Evolutionary conservation across 73 alveolate genomes (phyloP).

Genomic region (Urostyla sp.): DNA sequence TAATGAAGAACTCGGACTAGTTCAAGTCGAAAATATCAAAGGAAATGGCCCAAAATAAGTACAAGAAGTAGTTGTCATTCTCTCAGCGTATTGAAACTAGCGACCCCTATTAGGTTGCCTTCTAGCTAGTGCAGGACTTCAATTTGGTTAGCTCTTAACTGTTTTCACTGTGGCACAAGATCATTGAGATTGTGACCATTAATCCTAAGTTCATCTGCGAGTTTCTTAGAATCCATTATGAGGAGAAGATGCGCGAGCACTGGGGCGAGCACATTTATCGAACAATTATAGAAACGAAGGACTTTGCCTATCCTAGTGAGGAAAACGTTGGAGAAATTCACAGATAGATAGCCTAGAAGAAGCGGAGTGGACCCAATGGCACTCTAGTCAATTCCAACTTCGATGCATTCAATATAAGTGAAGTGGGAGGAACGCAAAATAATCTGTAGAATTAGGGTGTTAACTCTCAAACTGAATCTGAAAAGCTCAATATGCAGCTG

Average conservation of each 20-base stretch:
- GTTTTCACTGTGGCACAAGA: conserved; percentile 70
- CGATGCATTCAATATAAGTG: conserved; percentile 3
- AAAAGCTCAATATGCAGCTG: not conserved
- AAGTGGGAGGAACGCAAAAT: not conserved
- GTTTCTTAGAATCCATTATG: conserved; percentile 45
- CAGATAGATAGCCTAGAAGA: conserved; percentile 67
- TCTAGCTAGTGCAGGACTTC: conserved; percentile 52
- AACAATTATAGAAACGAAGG: conserved; percentile 73
- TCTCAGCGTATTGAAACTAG: conserved; percentile 42
- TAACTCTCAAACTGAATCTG: not conserved
- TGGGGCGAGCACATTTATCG: conserved; percentile 64
- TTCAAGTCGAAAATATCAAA: conserved; percentile 9
- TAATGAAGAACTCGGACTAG: conserved; percentile 32
- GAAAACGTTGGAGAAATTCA: conserved; percentile 82
- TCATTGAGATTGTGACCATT: conserved; percentile 45
- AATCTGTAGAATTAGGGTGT: not conserved
- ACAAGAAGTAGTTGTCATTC: conserved; percentile 1
- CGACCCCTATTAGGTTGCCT: conserved; percentile 58
- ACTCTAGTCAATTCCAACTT: conserved; percentile 51
- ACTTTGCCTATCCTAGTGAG: conserved; percentile 78
- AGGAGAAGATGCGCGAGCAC: conserved; percentile 65
- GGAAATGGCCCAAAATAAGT: conserved; percentile 28
- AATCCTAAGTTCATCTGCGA: conserved; percentile 66
- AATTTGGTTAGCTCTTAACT: conserved; percentile 53
- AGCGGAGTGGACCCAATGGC: conserved; percentile 63